Percentiles rank a stretch among this genome's conserved stretches.
Evolutionary conservation across 1,139 yeast genomes (phyloP).

Genomic region (Scheffersomyces illinoinensis): DNA sequence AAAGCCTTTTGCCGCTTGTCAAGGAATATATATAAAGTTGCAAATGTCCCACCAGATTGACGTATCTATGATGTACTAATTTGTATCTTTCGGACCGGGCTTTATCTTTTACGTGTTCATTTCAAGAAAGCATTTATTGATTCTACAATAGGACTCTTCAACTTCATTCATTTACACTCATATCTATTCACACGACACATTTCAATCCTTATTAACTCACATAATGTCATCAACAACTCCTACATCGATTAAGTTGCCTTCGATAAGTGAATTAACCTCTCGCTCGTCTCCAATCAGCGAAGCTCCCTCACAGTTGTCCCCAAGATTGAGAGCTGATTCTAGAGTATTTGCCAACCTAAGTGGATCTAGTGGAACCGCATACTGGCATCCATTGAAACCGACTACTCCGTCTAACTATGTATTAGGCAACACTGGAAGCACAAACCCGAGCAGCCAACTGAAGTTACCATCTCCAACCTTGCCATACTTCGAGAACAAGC

Average conservation of each 20-base stretch:
- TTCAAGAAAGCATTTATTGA: neutral
- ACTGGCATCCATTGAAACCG: constrained; percentile 14
- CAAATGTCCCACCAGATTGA: neutral
- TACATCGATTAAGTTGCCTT: constrained; percentile 25
- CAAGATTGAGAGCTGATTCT: constrained; percentile 3
- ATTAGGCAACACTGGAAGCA: constrained; percentile 5
- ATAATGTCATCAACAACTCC: constrained; percentile 2
- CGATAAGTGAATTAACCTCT: constrained; percentile 37
- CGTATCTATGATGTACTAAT: neutral
- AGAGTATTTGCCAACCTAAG: constrained; percentile 3
- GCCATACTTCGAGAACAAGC: constrained; percentile 8
- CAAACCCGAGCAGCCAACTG: constrained; percentile 1
- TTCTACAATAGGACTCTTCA: neutral
- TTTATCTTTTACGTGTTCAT: neutral
- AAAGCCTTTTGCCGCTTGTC: neutral
- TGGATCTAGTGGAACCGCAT: constrained; percentile 5
- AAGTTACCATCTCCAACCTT: constrained; percentile 16
- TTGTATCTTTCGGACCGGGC: neutral
- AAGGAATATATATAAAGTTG: neutral
- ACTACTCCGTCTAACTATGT: constrained; percentile 17
- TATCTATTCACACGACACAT: neutral
- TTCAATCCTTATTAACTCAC: neutral
- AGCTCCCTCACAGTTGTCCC: constrained; percentile 8
- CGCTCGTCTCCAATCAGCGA: constrained; percentile 12
- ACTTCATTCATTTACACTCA: neutral